Evolutionary conservation across 495 filamentous ascomycete genomes (phyloP).

Genomic region (Neurospora tetrasperma): DNA sequence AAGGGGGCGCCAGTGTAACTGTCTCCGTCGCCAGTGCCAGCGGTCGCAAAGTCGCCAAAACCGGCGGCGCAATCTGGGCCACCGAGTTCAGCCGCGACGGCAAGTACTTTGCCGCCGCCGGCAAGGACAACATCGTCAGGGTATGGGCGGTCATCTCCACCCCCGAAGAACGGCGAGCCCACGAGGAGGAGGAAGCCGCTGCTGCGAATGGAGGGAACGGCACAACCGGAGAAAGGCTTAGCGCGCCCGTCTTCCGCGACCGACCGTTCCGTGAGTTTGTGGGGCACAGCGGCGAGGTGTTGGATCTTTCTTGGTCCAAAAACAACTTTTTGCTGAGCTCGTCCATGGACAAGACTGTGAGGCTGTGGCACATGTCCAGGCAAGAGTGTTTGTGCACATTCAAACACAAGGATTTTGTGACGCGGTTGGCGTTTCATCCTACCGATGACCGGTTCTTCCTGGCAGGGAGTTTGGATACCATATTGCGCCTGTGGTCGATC

Average conservation of each 20-base stretch:
- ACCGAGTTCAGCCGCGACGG: slow-evolving; percentile 90
- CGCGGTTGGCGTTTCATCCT: slow-evolving; percentile 89
- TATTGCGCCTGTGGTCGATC: slow-evolving; percentile 90
- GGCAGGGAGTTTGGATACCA: slow-evolving; percentile 87
- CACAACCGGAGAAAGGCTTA: slow-evolving; percentile 49
- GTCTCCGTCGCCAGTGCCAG: slow-evolving; percentile 30
- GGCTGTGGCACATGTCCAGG: slow-evolving; percentile 84
- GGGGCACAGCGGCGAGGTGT: slow-evolving; percentile 76
- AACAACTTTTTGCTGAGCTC: slow-evolving; percentile 97
- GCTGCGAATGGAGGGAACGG: slow-evolving; percentile 11
- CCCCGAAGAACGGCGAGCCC: slow-evolving; percentile 60
- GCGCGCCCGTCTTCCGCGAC: slow-evolving; percentile 81
- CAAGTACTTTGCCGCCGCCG: slow-evolving; percentile 79
- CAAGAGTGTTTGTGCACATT: slow-evolving; percentile 88
- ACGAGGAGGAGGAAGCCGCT: slow-evolving; percentile 61
- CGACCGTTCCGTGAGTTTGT: slow-evolving; percentile 69
- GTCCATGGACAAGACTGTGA: slow-evolving; percentile 96
- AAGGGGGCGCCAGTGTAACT: slow-evolving; percentile 10
- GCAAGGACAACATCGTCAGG: slow-evolving; percentile 75
- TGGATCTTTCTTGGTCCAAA: slow-evolving; percentile 97
- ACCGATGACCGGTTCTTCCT: slow-evolving; percentile 94
- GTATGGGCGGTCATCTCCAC: slow-evolving; percentile 87
- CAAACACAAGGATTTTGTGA: slow-evolving; percentile 94
- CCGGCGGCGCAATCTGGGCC: slow-evolving; percentile 71
- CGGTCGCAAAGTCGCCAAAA: slow-evolving; percentile 20